A percentile compares a stretch with the other conserved stretches of the same genome.
Evolutionary conservation across 2,329 filamentous ascomycete genomes (phyloP).

Genomic region (Fusarium cyanostomum): DNA sequence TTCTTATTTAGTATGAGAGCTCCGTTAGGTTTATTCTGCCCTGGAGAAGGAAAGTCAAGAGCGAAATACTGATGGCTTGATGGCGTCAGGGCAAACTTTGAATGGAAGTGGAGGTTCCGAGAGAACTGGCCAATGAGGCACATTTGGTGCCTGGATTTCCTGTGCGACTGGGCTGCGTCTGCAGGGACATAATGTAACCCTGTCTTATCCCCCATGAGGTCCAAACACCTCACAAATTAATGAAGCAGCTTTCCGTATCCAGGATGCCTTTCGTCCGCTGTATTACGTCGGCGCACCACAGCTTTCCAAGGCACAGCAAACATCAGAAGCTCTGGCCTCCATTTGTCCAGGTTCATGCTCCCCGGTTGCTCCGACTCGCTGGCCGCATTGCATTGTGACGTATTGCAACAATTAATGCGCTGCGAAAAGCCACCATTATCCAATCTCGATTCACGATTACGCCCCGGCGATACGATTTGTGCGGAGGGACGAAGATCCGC

Average conservation of each 20-base stretch:
- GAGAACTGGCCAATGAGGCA: constrained; percentile 15
- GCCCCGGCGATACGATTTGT: constrained; percentile 22
- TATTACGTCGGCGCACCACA: constrained; percentile 18
- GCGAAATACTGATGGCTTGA: constrained; percentile 10
- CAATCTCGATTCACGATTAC: constrained; percentile 29
- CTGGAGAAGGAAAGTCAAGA: constrained; percentile 4
- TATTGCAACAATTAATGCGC: constrained; percentile 15
- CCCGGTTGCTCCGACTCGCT: constrained; percentile 11
- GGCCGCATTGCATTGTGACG: constrained; percentile 25
- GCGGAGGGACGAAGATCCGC: constrained; percentile 27
- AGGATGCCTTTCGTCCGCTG: constrained; percentile 8
- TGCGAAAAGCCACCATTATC: neutral
- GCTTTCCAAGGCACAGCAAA: constrained; percentile 31
- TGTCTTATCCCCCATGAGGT: constrained; percentile 13
- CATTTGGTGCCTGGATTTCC: constrained; percentile 28
- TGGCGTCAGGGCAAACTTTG: constrained; percentile 23
- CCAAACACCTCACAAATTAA: constrained; percentile 25
- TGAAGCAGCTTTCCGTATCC: constrained; percentile 2
- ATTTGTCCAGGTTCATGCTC: constrained; percentile 12
- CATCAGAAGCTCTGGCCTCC: neutral
- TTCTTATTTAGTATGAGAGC: constrained; percentile 27
- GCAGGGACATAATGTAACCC: constrained; percentile 33
- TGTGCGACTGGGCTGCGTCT: constrained; percentile 15
- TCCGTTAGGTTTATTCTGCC: constrained; percentile 29
- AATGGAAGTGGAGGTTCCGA: constrained; percentile 9